Evolutionary conservation across 352 stramenopile genomes (phyloP).

Genomic region (Pythium rishiriense): DNA sequence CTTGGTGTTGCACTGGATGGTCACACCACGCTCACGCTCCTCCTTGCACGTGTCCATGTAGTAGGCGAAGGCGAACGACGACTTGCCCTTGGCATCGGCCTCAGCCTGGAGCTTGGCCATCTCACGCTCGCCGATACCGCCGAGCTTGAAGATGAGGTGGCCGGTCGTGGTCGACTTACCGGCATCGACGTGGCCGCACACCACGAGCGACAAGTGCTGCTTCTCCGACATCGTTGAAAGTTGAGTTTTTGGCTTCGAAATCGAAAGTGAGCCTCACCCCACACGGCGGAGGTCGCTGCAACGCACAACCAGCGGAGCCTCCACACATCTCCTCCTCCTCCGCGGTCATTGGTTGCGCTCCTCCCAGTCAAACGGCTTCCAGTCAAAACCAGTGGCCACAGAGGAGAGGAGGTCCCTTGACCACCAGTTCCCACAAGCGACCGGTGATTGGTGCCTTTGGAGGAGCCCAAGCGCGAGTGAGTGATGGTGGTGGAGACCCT

Average conservation of each 20-base stretch:
- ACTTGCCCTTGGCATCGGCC: constrained; percentile 94
- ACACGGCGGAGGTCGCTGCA: neutral
- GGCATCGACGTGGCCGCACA: constrained; percentile 97
- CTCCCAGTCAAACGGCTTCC: neutral
- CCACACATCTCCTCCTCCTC: neutral
- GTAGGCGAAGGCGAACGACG: constrained; percentile 99
- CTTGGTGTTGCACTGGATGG: constrained; percentile 95
- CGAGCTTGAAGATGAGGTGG: constrained; percentile 99
- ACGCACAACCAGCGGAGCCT: too few species aligned
- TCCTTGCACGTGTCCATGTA: constrained; percentile 98
- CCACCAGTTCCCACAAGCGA: constrained; percentile 20
- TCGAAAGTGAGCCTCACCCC: constrained; percentile 21
- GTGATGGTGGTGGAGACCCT: neutral
- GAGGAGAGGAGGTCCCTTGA: constrained; percentile 13
- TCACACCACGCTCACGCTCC: constrained; percentile 97
- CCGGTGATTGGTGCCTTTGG: constrained; percentile 24
- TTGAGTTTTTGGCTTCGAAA: constrained; percentile 48
- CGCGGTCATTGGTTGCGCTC: neutral
- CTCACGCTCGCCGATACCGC: constrained; percentile 97
- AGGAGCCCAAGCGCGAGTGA: neutral
- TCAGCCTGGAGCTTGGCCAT: constrained; percentile 99
- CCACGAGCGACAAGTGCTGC: constrained; percentile 86
- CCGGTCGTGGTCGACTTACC: constrained; percentile 99
- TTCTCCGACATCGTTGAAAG: constrained; percentile 73
- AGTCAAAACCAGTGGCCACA: constrained; percentile 19